Base-by-base conservation (phyloP, 148 eudicot genomes). In the Rhododendron molle region DNA sequence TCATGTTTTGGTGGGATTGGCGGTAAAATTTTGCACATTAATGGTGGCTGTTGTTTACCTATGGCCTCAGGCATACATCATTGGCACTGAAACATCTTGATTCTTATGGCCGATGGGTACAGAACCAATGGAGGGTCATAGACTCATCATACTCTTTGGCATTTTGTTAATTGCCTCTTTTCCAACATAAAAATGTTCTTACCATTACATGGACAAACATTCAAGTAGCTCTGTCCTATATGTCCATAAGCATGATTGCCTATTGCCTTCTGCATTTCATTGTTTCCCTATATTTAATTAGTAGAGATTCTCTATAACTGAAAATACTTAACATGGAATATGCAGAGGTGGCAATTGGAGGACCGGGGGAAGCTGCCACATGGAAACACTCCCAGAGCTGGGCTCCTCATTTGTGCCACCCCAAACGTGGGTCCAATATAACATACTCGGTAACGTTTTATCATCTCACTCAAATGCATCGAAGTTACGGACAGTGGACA, bases 321-420 rank as follows among this genome's bases (percentile, higher is more conserved):
- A 34, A 50, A n/a, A 30, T 12, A 49, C n/a, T 16, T 16, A 30
- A 83, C 26, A 12, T 34, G 81, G 46, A 44, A 73, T 26, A 88
- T 88, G 46, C 93, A 96, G 99, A 86, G 98, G 98, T 1, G 99
- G 99, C 43, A 91, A 93, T 85, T 96, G 99, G 99, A 94, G 86
- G 88, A 90, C 85, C 1, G 98, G 98, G 16, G 98, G 99, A 83
- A 88, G 89, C 54, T 96, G 99, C 86, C 96, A 96, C 91, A 72
- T 85, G 92, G 98, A 96, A 86, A 94, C 93, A 16, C 93, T 95
- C 30, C 99, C 99, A 4, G 96, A 93, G 85, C 88, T 93, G 18
- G 93, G 95, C 18, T 80, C 91, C 12, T 90, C 95, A 4, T 50
- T 86, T 26, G 91, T 88, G 36, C 95, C 98, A 54, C 80, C 92